Percentiles rank a stretch among this genome's conserved stretches.
phyloP scores from a whole-genome alignment of 257 asterid species.

The Solanum tacnaense region DNA sequence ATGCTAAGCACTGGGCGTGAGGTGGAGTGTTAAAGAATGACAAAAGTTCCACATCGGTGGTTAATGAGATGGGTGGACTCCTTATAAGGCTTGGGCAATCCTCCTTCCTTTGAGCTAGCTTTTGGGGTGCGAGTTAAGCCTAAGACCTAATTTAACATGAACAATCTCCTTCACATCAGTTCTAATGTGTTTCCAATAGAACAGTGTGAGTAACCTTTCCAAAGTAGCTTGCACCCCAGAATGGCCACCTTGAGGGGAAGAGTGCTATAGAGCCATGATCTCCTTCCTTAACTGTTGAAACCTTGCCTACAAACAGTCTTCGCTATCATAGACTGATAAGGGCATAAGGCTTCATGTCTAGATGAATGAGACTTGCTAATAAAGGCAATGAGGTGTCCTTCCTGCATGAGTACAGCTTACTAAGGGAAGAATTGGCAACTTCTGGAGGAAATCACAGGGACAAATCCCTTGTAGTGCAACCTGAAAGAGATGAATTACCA shows the following conservation, averaged over 20 bases:
- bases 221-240: not conserved
- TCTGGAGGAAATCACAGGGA: not conserved
- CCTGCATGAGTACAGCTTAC: not conserved
- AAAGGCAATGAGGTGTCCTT: not conserved
- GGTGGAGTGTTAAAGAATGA: too few species aligned
- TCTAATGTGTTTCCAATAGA: not conserved
- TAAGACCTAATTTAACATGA: not conserved
- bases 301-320: not conserved
- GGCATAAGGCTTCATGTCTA: not conserved
- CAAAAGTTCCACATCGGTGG: too few species aligned
- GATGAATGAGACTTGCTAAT: not conserved
- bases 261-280: not conserved
- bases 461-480: not conserved
- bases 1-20: too few species aligned
- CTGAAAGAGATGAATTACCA: not conserved
- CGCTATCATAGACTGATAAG: not conserved
- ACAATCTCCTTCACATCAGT: not conserved
- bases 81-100: too few species aligned
- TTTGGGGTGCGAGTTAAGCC: too few species aligned
- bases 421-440: not conserved
- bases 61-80: too few species aligned
- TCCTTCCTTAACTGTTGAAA: not conserved
- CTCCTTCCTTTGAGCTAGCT: too few species aligned
- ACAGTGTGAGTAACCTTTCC: not conserved
- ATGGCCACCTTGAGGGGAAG: not conserved